Evolutionary conservation across 2,329 filamentous ascomycete species (phyloP), one percentile per base, ranked within the genome.

Genomic region (Diatrype stigma): DNA sequence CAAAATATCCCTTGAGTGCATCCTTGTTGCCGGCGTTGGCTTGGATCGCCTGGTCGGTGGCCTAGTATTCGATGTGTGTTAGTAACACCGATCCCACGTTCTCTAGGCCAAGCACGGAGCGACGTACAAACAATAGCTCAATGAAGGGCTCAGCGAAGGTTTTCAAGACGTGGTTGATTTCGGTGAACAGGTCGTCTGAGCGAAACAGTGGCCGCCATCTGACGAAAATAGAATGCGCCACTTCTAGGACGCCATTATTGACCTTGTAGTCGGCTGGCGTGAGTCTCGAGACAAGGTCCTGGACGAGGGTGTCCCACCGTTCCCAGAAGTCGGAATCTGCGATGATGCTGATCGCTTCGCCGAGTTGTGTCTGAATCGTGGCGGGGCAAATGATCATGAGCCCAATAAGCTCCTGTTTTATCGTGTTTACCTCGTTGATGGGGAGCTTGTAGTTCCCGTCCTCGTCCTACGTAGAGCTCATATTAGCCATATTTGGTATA

Each of bases 271-370:
- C 89, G 60, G 87, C 85, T 12, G 86, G 79, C 3, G 90, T 93
- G 56, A 99, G 82, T 45, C 92, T 86, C 46, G 87, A 89, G 60
- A 96, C 91, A 52, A 99, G 85, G 70, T 99, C 92, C 81, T 89
- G 83, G 48, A 96, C 92, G 53, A 99, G 79, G n/a, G 92, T 96
- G 65, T 97, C 89, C 94, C 94, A 99, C 64, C 88, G 81, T 70
- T 88, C 80, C 87, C 89, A 99, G 71, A 99, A 99, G 70, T 99
- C 94, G 60, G 92, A 97, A 72, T 97, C 93, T 54, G 94, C 94
- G 63, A 99, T 97, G 62, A 95, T 84, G 72, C 93, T 96, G 70
- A 97, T 95, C 56, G 94, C 92, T 67, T 97, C 94, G 60, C 94
- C 94, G 35, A 99, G 81, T 73, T 99, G 94, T 54, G 90, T 85